Percentiles rank a stretch among this genome's conserved stretches.
These are phyloP conservation scores for Scenedesmus sp. DNA, from an alignment of 163 green algal species.

Conservation along the genomic window DNA sequence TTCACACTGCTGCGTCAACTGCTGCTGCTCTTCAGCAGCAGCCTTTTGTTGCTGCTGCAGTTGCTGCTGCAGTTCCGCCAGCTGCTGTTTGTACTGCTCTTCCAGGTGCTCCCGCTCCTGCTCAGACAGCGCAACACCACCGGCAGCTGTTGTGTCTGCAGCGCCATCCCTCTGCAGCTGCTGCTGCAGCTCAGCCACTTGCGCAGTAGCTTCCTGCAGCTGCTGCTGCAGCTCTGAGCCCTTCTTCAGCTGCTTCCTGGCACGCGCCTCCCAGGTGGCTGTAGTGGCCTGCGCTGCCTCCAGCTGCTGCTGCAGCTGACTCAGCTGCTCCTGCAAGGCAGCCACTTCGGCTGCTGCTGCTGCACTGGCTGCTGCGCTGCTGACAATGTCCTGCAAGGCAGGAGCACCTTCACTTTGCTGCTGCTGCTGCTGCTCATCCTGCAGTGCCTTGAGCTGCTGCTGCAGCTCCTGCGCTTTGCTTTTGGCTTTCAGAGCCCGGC, in stretches of 20 bases:
- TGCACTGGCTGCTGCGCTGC: background rate
- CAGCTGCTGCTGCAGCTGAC: slow-evolving; percentile 17
- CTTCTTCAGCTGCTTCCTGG: slow-evolving; percentile 43
- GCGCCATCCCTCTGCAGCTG: slow-evolving; percentile 7
- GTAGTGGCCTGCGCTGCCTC: background rate
- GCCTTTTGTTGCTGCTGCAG: background rate
- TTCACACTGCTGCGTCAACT: background rate
- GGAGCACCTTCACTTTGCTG: background rate
- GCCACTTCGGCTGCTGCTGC: slow-evolving; percentile 9
- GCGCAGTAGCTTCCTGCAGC: background rate
- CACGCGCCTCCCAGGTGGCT: slow-evolving; percentile 34
- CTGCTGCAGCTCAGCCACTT: slow-evolving; percentile 17
- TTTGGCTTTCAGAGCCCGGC: background rate
- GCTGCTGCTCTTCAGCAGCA: background rate
- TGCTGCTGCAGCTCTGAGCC: slow-evolving; percentile 25
- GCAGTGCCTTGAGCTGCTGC: slow-evolving; percentile 28
- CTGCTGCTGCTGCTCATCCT: slow-evolving; percentile 16
- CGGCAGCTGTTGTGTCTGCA: background rate
- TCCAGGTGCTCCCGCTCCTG: background rate
- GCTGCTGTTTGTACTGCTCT: background rate
- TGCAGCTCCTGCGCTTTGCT: slow-evolving; percentile 30
- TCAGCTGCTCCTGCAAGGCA: slow-evolving; percentile 20
- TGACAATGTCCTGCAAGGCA: background rate
- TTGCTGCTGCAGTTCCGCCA: background rate
- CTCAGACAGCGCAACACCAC: background rate